A percentile compares a stretch with the other conserved stretches of the same genome.
Conservation (phyloP, 306 rosid genomes). For the Cucurbita argyrosperma region DNA sequence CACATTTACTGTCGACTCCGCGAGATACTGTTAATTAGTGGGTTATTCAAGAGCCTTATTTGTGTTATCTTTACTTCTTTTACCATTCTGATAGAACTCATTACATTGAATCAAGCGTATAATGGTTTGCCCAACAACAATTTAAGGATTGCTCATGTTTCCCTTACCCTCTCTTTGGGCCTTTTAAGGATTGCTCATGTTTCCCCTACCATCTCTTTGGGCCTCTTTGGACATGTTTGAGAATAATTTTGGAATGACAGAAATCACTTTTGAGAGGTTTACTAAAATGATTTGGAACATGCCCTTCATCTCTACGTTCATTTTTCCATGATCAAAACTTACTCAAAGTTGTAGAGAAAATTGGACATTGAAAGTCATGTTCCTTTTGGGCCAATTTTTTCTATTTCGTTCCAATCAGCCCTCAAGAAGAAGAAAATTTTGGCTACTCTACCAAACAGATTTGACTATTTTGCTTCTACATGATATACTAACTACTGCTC, state of each 20-base stretch:
- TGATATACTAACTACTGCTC: neutral
- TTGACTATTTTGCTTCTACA: neutral
- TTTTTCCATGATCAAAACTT: neutral
- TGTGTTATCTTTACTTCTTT: neutral
- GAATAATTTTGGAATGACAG: too few relatives aligned
- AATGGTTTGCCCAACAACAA: neutral
- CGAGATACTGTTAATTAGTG: neutral
- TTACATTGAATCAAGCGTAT: neutral
- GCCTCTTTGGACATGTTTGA: neutral
- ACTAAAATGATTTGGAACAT: too few relatives aligned
- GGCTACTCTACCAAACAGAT: neutral
- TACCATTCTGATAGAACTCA: neutral
- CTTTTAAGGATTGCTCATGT: too few relatives aligned
- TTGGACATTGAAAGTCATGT: neutral
- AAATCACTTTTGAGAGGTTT: too few relatives aligned
- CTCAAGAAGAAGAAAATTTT: neutral
- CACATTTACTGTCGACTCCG: neutral
- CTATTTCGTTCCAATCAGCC: neutral
- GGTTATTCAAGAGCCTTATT: neutral
- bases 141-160: neutral
- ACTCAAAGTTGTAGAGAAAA: neutral
- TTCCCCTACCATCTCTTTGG: neutral
- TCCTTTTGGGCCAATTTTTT: neutral
- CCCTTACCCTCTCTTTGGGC: neutral
- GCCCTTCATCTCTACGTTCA: neutral